A percentile compares a stretch with the other conserved stretches of the same genome.
These are phyloP conservation scores for Kurtzmaniella quercitrusa DNA, from an alignment of 1,139 yeast species.

Conservation along the genomic window DNA sequence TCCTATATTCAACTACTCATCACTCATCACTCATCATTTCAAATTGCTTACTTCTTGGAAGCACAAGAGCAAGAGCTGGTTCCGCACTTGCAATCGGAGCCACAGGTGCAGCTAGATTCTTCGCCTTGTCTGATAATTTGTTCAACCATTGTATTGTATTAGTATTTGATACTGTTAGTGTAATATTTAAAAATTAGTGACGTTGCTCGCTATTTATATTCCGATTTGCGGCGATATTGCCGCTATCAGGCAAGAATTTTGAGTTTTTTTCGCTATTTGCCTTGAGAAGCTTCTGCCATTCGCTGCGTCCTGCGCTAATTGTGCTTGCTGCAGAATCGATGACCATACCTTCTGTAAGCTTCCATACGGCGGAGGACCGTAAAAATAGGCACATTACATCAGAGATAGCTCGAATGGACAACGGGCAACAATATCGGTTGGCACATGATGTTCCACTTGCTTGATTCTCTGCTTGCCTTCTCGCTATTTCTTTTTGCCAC, in stretches of 20 bases:
- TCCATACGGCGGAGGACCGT: too few relatives aligned
- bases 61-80: slow-evolving; percentile 20
- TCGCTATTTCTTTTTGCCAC: too few relatives aligned
- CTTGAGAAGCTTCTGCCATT: neutral
- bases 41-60: slow-evolving; percentile 13
- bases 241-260: neutral
- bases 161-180: neutral
- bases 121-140: slow-evolving; percentile 14
- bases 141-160: slow-evolving; percentile 4
- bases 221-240: neutral
- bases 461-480: too few relatives aligned
- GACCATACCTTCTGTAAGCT: too few relatives aligned
- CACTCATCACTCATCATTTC: neutral
- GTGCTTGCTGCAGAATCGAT: neutral
- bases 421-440: too few relatives aligned
- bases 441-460: too few relatives aligned
- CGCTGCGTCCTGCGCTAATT: neutral
- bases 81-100: slow-evolving; percentile 24
- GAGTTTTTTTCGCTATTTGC: neutral
- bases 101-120: slow-evolving; percentile 19
- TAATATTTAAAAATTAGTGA: neutral
- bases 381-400: too few relatives aligned
- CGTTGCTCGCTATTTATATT: neutral
- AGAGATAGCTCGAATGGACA: too few relatives aligned
- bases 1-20: neutral